Percentiles rank a stretch among this genome's conserved stretches.
These are phyloP conservation scores for Termitomyces heimii DNA, from an alignment of 768 basidiomycete species.

Conservation along the genomic window DNA sequence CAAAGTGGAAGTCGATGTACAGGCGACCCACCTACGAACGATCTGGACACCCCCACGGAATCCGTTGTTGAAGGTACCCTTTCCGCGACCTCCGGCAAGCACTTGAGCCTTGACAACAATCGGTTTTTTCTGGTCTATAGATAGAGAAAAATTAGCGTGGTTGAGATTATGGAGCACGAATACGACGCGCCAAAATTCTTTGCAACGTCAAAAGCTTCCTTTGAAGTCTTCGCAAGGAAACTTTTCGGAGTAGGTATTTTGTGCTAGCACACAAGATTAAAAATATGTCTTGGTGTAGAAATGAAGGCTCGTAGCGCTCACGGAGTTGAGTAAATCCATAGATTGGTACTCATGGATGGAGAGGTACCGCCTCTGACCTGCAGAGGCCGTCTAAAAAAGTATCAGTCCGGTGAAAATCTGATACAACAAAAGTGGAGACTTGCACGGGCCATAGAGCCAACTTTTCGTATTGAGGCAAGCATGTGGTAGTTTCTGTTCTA, in stretches of 20 bases:
- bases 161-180: neutral
- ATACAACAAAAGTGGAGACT: slow-evolving; percentile 14
- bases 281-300: neutral
- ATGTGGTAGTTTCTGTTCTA: slow-evolving; percentile 34
- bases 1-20: neutral
- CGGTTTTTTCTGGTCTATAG: slow-evolving; percentile 58
- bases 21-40: slow-evolving; percentile 63
- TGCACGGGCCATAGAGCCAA: slow-evolving; percentile 60
- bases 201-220: slow-evolving; percentile 88
- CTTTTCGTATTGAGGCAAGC: slow-evolving; percentile 65
- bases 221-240: slow-evolving; percentile 76
- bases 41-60: slow-evolving; percentile 97
- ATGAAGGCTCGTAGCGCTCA: slow-evolving; percentile 28
- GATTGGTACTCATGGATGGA: slow-evolving; percentile 99
- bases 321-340: slow-evolving; percentile 89
- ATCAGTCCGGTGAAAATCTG: slow-evolving; percentile 5
- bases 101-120: slow-evolving; percentile 98
- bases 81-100: slow-evolving; percentile 96
- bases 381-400: slow-evolving; percentile 50
- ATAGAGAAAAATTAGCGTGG: slow-evolving; percentile 1
- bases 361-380: slow-evolving; percentile 84
- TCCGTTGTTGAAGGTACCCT: slow-evolving; percentile 94
- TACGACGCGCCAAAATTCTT: slow-evolving; percentile 70
- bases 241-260: slow-evolving; percentile 94
- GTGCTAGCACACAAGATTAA: slow-evolving; percentile 49